A percentile compares a stretch with the other conserved stretches of the same genome.
These are phyloP conservation scores for Wallacemonas sp. DNA, from an alignment of 208 protist species.

Conservation along the genomic window DNA sequence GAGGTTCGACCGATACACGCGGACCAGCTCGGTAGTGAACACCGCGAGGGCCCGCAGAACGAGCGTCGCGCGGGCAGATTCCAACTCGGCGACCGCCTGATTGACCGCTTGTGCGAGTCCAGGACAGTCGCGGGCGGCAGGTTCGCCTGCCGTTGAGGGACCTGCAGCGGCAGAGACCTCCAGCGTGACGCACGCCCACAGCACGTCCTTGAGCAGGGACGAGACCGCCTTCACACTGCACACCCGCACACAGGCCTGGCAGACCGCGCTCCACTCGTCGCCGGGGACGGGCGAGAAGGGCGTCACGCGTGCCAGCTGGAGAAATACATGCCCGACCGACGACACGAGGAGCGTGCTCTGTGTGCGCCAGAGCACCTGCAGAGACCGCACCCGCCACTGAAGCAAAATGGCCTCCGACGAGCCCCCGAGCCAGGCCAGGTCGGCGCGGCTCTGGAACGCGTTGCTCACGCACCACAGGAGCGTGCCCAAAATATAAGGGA, in stretches of 20 bases:
- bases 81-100: neutral
- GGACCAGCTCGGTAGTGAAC: neutral
- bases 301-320: neutral
- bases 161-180: neutral
- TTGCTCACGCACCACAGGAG: neutral
- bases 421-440: neutral
- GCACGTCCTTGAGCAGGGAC: constrained; percentile 8
- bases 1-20: neutral
- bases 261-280: neutral
- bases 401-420: neutral
- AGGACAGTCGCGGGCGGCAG: neutral
- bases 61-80: neutral
- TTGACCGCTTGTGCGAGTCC: neutral
- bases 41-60: neutral
- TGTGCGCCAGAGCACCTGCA: neutral
- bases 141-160: neutral
- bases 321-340: neutral
- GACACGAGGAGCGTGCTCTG: neutral
- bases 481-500: neutral
- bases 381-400: neutral
- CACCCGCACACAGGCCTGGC: neutral
- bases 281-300: neutral
- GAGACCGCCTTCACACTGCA: constrained; percentile 10
- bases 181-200: neutral
- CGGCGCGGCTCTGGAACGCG: neutral